Percentiles rank a stretch among this genome's conserved stretches.
Conservation (phyloP, 1,284 basidiomycete species). For the Wallemia hederae region DNA sequence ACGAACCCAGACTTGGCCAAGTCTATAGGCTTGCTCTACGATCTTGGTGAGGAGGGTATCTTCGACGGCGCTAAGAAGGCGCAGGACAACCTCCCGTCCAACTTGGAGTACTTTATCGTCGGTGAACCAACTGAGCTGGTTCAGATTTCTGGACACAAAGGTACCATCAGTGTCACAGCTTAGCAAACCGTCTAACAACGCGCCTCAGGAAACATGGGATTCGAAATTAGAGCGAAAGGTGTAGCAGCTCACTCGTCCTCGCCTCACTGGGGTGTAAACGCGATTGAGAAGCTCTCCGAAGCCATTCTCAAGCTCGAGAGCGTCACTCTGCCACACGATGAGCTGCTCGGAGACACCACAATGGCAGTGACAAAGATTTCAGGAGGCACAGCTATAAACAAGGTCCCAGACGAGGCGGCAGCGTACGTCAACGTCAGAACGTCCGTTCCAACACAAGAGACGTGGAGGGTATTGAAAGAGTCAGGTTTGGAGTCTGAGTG, state of each 20-base stretch:
- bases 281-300: neutral
- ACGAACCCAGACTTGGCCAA: too few species aligned
- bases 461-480: neutral
- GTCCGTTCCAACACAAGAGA: neutral
- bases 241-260: neutral
- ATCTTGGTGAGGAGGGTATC: neutral
- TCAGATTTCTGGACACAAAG: neutral
- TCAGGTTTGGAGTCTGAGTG: neutral
- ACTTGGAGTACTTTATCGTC: neutral
- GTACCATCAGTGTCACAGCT: too few species aligned
- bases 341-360: neutral
- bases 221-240: neutral
- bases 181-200: too few species aligned
- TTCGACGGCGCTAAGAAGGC: neutral
- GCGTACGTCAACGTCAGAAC: neutral
- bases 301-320: neutral
- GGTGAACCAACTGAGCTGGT: neutral
- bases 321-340: neutral
- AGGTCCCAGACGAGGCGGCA: neutral
- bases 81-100: neutral
- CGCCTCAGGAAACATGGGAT: neutral
- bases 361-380: neutral
- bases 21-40: neutral
- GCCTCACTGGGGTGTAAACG: neutral
- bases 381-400: neutral